Conservation (phyloP, 2,329 filamentous ascomycete genomes). For the Epichloe typhina region DNA sequence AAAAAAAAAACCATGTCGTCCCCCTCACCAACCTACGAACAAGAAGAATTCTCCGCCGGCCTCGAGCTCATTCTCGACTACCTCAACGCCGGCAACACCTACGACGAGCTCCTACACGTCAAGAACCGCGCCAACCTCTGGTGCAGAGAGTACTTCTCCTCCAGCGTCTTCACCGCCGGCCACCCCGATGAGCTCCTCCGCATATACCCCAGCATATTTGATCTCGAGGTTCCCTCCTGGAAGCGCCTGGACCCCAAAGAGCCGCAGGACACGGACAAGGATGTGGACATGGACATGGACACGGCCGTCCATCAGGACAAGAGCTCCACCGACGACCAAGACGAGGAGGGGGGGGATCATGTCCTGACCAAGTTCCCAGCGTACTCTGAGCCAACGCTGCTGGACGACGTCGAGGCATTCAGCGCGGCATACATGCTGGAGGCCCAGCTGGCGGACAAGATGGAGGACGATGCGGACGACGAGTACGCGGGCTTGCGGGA, state of each 20-base stretch:
- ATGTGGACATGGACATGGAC: not conserved
- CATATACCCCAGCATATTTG: conserved; percentile 1
- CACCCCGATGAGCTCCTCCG: not conserved
- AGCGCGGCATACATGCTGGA: not conserved
- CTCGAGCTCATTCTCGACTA: conserved; percentile 14
- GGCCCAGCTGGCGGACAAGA: not conserved
- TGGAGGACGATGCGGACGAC: not conserved
- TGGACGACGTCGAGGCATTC: not conserved
- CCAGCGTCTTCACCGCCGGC: not conserved
- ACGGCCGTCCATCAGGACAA: not conserved
- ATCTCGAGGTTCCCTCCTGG: not conserved
- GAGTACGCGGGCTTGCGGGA: not conserved
- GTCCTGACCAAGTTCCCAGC: not conserved
- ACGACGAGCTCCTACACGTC: not conserved
- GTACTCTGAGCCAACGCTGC: not conserved
- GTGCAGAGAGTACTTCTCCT: not conserved
- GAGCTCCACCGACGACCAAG: not conserved
- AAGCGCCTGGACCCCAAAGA: not conserved
- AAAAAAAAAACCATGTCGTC: not conserved
- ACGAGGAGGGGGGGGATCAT: too few species aligned
- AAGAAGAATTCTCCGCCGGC: not conserved
- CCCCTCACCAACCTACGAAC: not conserved
- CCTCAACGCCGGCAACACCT: conserved; percentile 13
- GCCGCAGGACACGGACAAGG: too few species aligned
- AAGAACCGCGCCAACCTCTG: conserved; percentile 1